Percentiles rank a stretch among this genome's conserved stretches.
Conservation (phyloP, 495 filamentous ascomycete species). For the Cercophora sp. region DNA sequence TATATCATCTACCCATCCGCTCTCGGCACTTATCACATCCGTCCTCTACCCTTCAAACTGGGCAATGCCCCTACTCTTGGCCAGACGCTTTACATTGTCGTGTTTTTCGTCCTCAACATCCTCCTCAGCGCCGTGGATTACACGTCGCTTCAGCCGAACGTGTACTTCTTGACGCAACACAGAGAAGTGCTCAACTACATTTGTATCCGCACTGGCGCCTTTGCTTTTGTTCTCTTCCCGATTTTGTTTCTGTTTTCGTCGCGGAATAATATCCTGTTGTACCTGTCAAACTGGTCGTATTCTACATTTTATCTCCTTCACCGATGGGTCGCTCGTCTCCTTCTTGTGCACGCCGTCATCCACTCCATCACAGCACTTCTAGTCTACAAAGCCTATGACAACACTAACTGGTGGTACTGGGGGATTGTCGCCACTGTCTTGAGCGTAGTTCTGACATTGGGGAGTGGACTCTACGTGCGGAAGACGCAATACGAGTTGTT, state of each 20-base stretch:
- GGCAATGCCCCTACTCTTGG: constrained; percentile 36
- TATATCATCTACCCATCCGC: constrained; percentile 23
- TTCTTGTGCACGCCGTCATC: constrained; percentile 30
- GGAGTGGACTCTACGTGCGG: constrained; percentile 27
- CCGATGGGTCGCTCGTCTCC: constrained; percentile 42
- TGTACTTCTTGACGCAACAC: constrained; percentile 21
- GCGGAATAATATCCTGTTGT: constrained; percentile 45
- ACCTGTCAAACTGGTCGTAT: constrained; percentile 42
- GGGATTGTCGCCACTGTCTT: constrained; percentile 35
- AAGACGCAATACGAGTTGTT: constrained; percentile 37
- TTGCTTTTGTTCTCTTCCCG: constrained; percentile 31
- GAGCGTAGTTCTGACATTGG: constrained; percentile 15
- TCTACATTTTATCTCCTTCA: constrained; percentile 43
- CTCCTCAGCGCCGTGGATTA: constrained; percentile 35
- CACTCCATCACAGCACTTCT: constrained; percentile 30
- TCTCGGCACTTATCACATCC: constrained; percentile 26
- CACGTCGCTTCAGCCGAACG: constrained; percentile 12
- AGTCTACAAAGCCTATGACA: constrained; percentile 14
- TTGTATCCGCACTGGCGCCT: constrained; percentile 34
- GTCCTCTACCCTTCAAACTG: constrained; percentile 21
- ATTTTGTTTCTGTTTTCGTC: constrained; percentile 35
- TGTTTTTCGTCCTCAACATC: constrained; percentile 38
- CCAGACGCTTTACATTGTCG: constrained; percentile 34
- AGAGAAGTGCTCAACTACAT: constrained; percentile 37
- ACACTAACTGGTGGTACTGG: constrained; percentile 36